Percentiles rank a stretch among this genome's conserved stretches.
Evolutionary conservation across 2,329 filamentous ascomycete species (phyloP).

Genomic region (Clonostachys byssicola): DNA sequence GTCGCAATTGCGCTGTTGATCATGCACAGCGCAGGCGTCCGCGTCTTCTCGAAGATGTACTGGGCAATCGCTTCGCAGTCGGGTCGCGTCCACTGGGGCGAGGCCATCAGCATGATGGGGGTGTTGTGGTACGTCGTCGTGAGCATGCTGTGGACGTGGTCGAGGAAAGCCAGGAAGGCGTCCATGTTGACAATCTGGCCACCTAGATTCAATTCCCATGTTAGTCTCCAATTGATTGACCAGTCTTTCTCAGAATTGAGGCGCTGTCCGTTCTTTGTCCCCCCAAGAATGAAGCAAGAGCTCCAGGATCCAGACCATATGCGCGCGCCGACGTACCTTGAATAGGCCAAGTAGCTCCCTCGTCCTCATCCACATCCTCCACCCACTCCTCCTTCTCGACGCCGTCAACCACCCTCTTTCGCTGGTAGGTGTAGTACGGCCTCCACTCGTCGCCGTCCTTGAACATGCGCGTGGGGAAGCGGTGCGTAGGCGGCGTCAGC

Average conservation of each 20-base stretch:
- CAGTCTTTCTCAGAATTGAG: neutral
- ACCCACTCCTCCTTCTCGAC: constrained; percentile 67
- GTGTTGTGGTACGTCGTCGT: constrained; percentile 95
- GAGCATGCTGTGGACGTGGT: constrained; percentile 84
- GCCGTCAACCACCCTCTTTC: constrained; percentile 46
- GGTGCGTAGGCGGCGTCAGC: constrained; percentile 83
- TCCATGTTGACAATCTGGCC: constrained; percentile 87
- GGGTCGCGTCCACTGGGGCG: constrained; percentile 84
- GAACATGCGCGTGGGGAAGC: constrained; percentile 93
- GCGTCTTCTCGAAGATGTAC: constrained; percentile 97
- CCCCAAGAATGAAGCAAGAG: neutral
- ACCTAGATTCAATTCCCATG: constrained; percentile 30
- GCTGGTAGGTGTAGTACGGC: constrained; percentile 73
- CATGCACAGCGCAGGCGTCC: constrained; percentile 85
- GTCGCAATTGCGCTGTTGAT: constrained; percentile 87
- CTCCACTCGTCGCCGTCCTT: constrained; percentile 72
- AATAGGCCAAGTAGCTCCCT: constrained; percentile 88
- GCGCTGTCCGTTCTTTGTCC: neutral
- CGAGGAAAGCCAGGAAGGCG: constrained; percentile 88
- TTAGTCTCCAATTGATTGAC: neutral
- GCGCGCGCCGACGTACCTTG: constrained; percentile 34
- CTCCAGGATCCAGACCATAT: neutral
- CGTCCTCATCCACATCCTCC: constrained; percentile 81
- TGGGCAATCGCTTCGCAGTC: constrained; percentile 86
- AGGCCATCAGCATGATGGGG: constrained; percentile 83